These are phyloP conservation scores for Blastobotrys robertii DNA, from an alignment of 805 yeast species.

Conservation along the genomic window DNA sequence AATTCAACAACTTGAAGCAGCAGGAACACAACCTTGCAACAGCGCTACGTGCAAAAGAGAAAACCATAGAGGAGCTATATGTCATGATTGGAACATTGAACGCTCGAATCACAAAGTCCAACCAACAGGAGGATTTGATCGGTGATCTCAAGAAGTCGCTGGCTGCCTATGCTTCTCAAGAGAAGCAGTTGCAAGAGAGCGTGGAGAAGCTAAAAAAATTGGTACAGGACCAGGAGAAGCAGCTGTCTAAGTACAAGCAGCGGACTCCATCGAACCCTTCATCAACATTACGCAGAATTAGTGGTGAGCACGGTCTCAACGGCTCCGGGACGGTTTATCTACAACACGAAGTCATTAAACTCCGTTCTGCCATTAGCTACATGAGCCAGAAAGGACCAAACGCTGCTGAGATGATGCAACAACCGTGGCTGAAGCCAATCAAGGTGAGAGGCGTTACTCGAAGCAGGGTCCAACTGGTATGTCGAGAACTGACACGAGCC, in stretches of 20 bases:
- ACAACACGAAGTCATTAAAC: conserved; percentile 8
- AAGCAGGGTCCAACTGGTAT: not conserved
- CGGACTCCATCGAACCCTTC: not conserved
- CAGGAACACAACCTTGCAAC: conserved; percentile 15
- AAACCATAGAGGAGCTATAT: conserved; percentile 19
- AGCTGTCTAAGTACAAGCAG: conserved; percentile 8
- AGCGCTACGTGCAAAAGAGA: conserved; percentile 14
- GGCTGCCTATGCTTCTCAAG: conserved; percentile 3
- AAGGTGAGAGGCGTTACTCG: too few species aligned
- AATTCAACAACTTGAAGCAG: conserved; percentile 12
- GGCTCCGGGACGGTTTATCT: conserved; percentile 2
- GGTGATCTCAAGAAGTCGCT: conserved; percentile 10
- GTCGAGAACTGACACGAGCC: conserved; percentile 2
- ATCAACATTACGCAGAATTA: too few species aligned
- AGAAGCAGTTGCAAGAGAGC: conserved; percentile 8
- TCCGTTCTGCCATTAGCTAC: conserved; percentile 7
- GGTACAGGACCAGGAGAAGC: conserved; percentile 8
- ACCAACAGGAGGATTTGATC: conserved; percentile 15
- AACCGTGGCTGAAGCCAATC: not conserved
- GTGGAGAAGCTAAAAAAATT: conserved; percentile 6
- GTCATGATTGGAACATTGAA: conserved; percentile 16
- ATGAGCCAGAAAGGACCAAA: conserved; percentile 1
- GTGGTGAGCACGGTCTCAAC: too few species aligned
- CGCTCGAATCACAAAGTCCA: conserved; percentile 15
- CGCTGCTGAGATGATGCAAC: not conserved